These are phyloP conservation scores for Starmerella scarabaei DNA, from an alignment of 805 yeast genomes.

Conservation along the genomic window DNA sequence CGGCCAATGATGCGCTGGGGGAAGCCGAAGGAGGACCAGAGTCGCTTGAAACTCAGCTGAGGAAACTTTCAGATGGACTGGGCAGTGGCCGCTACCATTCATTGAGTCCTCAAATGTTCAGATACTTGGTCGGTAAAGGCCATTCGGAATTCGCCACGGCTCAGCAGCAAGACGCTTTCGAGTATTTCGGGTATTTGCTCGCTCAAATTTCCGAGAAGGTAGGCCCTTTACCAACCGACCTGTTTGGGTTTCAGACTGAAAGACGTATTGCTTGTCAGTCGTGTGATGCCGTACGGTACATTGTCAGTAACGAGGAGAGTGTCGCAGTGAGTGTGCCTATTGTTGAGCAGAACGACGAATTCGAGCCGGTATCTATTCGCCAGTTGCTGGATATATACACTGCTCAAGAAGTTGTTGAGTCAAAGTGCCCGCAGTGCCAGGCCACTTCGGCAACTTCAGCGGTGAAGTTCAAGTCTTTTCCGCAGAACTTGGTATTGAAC, in stretches of 20 bases:
- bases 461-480: conserved; percentile 47
- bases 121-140: conserved; percentile 58
- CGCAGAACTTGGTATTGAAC: conserved; percentile 55
- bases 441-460: conserved; percentile 26
- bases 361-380: conserved; percentile 37
- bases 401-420: conserved; percentile 45
- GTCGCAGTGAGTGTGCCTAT: conserved; percentile 47
- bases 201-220: conserved; percentile 38
- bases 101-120: conserved; percentile 62
- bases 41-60: conserved; percentile 60
- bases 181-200: conserved; percentile 58
- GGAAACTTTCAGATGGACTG: conserved; percentile 70
- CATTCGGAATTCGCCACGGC: conserved; percentile 76
- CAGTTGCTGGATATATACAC: conserved; percentile 39
- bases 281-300: conserved; percentile 51
- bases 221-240: conserved; percentile 33
- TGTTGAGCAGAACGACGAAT: conserved; percentile 36
- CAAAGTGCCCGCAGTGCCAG: conserved; percentile 37
- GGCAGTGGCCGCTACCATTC: conserved; percentile 57
- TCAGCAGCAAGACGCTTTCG: conserved; percentile 92
- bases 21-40: conserved; percentile 37
- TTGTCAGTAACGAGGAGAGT: conserved; percentile 45
- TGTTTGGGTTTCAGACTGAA: conserved; percentile 52
- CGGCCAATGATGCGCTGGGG: conserved; percentile 14
- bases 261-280: conserved; percentile 45